These are phyloP conservation scores for Raphidocelis subcapitata DNA, from an alignment of 139 green algal species.

Conservation along the genomic window DNA sequence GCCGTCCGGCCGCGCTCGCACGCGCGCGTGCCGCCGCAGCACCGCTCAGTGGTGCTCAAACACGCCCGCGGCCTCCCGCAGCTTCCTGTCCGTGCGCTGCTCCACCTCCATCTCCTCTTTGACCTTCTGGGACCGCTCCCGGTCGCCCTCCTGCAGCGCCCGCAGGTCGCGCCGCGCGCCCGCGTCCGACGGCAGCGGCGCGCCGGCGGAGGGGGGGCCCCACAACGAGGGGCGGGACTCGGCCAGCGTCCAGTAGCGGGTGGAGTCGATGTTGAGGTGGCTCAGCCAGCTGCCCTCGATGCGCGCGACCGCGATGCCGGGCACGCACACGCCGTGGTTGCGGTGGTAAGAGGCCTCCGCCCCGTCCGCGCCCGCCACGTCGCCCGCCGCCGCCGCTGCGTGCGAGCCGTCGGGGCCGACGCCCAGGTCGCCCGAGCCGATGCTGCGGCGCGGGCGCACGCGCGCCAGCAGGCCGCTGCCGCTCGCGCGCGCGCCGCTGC, in stretches of 20 bases:
- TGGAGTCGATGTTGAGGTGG: slow-evolving; percentile 66
- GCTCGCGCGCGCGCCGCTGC: background rate
- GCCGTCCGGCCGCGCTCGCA: no score
- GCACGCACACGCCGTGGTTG: slow-evolving; percentile 1
- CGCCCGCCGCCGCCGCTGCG: background rate
- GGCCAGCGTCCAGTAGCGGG: slow-evolving; percentile 61
- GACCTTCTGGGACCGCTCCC: slow-evolving; percentile 26
- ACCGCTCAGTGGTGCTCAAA: slow-evolving; percentile 16
- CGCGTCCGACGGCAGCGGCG: slow-evolving; percentile 64
- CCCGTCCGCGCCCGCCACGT: background rate
- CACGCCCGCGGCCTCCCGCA: slow-evolving; percentile 32
- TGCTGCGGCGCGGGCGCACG: no score
- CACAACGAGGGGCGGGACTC: slow-evolving; percentile 43
- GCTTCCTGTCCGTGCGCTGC: slow-evolving; percentile 49
- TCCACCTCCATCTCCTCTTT: slow-evolving; percentile 48
- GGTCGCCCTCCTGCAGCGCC: slow-evolving; percentile 30
- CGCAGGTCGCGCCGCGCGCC: slow-evolving; percentile 60
- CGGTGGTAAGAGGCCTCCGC: background rate
- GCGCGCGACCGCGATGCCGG: slow-evolving; percentile 25
- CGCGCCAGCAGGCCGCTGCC: no score
- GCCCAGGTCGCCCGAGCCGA: background rate
- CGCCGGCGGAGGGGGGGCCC: slow-evolving; percentile 15
- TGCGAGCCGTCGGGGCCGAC: background rate
- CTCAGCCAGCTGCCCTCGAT: slow-evolving; percentile 80
- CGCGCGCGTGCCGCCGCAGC: no score